These are phyloP conservation scores for Suillus tomentosus DNA, from an alignment of 768 basidiomycete genomes.

Conservation along the genomic window DNA sequence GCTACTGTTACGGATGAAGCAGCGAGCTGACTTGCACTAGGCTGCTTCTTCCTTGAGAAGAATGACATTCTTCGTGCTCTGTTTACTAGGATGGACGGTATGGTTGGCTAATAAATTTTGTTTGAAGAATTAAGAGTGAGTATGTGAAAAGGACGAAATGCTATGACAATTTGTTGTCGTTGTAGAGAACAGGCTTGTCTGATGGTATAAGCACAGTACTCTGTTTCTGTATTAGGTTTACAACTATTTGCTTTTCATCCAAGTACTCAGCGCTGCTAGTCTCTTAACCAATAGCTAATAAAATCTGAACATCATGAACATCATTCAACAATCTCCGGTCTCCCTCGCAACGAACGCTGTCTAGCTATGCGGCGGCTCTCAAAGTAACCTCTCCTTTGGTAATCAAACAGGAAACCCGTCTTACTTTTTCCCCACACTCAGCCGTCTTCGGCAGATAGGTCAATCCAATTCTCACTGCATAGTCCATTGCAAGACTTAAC, in stretches of 20 bases:
- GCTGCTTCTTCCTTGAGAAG: conserved; percentile 87
- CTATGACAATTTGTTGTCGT: conserved; percentile 1
- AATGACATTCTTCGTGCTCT: conserved; percentile 86
- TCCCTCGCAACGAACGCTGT: neutral
- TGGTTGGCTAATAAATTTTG: conserved; percentile 44
- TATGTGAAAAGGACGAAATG: neutral
- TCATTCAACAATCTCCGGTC: neutral
- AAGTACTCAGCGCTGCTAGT: neutral
- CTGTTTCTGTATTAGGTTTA: neutral
- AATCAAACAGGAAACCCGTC: neutral
- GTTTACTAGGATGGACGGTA: conserved; percentile 65
- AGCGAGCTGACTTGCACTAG: conserved; percentile 46
- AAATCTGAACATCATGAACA: neutral
- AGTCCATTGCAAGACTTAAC: neutral
- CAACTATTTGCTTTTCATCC: neutral
- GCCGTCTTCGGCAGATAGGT: neutral
- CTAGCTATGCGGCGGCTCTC: neutral
- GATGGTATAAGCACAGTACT: no score
- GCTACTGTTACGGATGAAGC: conserved; percentile 54
- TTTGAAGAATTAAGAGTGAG: conserved; percentile 8
- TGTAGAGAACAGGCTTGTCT: neutral
- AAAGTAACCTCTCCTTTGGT: neutral
- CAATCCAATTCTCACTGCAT: neutral
- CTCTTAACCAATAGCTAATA: neutral
- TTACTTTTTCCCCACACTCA: neutral